Percentiles rank a stretch among this genome's conserved stretches.
These are phyloP conservation scores for Colletotrichum sp. DNA, from an alignment of 2,329 filamentous ascomycete genomes.

Conservation along the genomic window DNA sequence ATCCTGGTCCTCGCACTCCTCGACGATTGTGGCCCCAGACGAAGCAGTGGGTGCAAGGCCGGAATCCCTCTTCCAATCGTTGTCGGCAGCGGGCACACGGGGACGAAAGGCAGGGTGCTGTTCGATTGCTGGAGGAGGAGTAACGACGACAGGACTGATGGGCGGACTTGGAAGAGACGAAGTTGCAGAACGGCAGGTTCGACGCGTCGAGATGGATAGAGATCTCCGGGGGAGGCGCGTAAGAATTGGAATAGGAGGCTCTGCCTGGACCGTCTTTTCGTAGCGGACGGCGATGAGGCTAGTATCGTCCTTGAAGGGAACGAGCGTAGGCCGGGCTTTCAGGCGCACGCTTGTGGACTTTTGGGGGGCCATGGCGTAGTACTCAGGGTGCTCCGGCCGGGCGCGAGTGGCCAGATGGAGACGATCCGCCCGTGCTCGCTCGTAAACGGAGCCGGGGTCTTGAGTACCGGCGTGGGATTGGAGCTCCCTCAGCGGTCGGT, in stretches of 20 bases:
- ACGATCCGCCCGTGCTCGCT: constrained; percentile 10
- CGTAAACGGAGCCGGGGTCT: neutral
- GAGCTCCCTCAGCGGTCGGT: neutral
- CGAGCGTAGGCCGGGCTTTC: constrained; percentile 40
- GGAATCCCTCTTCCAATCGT: constrained; percentile 61
- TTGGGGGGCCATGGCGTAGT: constrained; percentile 38
- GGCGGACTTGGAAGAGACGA: constrained; percentile 20
- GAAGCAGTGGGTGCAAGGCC: constrained; percentile 54
- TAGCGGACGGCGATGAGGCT: constrained; percentile 62
- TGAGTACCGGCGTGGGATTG: neutral
- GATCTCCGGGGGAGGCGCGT: constrained; percentile 45
- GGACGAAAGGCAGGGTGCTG: constrained; percentile 58
- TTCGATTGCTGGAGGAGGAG: constrained; percentile 45
- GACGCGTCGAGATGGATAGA: constrained; percentile 12
- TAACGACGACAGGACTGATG: constrained; percentile 32
- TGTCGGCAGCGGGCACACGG: constrained; percentile 21
- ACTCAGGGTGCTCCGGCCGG: neutral
- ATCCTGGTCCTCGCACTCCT: constrained; percentile 43
- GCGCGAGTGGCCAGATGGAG: neutral
- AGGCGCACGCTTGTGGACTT: constrained; percentile 49
- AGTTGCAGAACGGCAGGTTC: constrained; percentile 11
- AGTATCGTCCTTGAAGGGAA: constrained; percentile 52
- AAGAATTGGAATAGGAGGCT: constrained; percentile 60
- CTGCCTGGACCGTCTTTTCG: constrained; percentile 63
- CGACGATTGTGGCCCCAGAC: constrained; percentile 41